phyloP scores from a whole-genome alignment of 1,284 basidiomycete genomes.

The Moesziomyces antarcticus region DNA sequence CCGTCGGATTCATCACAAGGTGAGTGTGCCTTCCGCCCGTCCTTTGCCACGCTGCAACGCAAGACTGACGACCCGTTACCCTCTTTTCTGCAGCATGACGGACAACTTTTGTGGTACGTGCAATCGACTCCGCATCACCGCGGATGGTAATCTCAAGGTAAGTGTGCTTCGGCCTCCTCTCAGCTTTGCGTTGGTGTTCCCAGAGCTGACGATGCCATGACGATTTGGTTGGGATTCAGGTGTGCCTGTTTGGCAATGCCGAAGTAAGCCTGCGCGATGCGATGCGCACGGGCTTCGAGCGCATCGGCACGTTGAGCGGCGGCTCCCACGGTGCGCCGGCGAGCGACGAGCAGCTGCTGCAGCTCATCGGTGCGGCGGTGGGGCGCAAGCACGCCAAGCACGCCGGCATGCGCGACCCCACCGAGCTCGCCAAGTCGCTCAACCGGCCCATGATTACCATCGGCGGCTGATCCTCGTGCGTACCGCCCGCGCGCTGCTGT shows the following conservation, averaged over 20 bases:
- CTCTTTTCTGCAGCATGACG: conserved; percentile 71
- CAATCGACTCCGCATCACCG: conserved; percentile 83
- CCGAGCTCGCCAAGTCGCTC: conserved; percentile 50
- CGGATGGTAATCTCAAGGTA: conserved; percentile 89
- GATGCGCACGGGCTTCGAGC: conserved; percentile 71
- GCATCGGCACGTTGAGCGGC: conserved; percentile 24
- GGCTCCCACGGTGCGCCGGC: conserved; percentile 38
- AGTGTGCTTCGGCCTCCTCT: conserved; percentile 15
- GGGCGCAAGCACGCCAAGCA: conserved; percentile 83
- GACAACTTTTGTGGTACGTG: conserved; percentile 89
- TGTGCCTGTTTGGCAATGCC: conserved; percentile 83
- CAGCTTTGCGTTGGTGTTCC: not conserved
- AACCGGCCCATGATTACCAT: conserved; percentile 82
- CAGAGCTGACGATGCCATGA: not conserved
- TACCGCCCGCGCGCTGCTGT: not conserved
- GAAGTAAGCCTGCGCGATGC: conserved; percentile 83
- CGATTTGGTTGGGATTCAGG: conserved; percentile 10
- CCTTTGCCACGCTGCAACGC: not conserved
- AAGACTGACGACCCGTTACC: too few species aligned
- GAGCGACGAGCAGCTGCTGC: conserved; percentile 75
- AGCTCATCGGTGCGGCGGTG: conserved; percentile 77
- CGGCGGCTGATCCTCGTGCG: conserved; percentile 70
- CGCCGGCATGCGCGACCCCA: conserved; percentile 68
- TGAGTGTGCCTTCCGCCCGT: conserved; percentile 6
- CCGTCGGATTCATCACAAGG: conserved; percentile 80